Conservation (phyloP, 2,329 filamentous ascomycete species). For the Mariannaea sp. region DNA sequence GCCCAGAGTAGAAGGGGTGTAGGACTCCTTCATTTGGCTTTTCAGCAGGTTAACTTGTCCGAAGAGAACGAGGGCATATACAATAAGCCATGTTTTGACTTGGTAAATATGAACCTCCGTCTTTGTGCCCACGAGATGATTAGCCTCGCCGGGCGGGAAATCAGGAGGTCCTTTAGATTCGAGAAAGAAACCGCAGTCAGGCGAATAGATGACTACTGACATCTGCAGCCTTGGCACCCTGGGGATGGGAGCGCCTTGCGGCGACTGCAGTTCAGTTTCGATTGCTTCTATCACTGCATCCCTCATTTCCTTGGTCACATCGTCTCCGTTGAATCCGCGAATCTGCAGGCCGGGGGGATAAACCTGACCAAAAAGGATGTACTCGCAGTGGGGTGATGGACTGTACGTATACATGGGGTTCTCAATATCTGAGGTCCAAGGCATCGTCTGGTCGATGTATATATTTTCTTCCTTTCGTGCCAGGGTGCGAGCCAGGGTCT, state of each 20-base stretch:
- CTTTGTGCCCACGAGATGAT: conserved; percentile 65
- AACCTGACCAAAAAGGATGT: conserved; percentile 83
- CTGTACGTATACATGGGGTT: conserved; percentile 62
- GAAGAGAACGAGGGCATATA: conserved; percentile 60
- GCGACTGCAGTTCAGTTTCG: conserved; percentile 66
- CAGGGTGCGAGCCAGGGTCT: conserved; percentile 71
- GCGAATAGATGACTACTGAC: conserved; percentile 68
- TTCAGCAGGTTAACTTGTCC: conserved; percentile 67
- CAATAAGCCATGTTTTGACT: conserved; percentile 63
- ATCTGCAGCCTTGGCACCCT: conserved; percentile 62
- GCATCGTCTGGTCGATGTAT: conserved; percentile 64
- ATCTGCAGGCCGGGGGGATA: conserved; percentile 56
- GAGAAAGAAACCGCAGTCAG: conserved; percentile 70
- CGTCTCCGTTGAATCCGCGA: conserved; percentile 41
- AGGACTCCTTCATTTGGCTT: conserved; percentile 67
- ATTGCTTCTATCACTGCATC: conserved; percentile 54
- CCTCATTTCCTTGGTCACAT: conserved; percentile 38
- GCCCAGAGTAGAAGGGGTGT: conserved; percentile 69
- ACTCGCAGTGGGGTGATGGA: conserved; percentile 80
- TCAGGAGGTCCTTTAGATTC: conserved; percentile 67
- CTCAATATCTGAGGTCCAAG: conserved; percentile 76
- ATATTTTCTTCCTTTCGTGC: conserved; percentile 63
- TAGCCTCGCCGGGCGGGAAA: conserved; percentile 54
- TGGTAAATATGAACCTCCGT: conserved; percentile 62
- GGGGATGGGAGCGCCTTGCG: conserved; percentile 62